phyloP scores from a whole-genome alignment of 2,329 filamentous ascomycete species.

The Colletotrichum liriopes region DNA sequence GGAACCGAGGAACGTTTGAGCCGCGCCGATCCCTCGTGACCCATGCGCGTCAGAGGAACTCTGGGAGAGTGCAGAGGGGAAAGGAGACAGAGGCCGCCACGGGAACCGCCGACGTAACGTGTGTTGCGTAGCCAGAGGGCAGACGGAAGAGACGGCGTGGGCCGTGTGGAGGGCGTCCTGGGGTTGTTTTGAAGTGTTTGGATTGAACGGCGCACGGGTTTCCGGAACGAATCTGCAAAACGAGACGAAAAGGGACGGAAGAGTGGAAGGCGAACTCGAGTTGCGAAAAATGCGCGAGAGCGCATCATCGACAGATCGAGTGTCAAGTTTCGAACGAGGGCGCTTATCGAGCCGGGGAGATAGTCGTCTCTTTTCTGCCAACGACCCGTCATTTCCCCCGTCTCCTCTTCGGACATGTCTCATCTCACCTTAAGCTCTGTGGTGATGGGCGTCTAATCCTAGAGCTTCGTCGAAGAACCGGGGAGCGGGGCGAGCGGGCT shows the following conservation, averaged over 20 bases:
- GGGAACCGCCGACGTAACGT: background rate
- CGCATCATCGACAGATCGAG: constrained; percentile 16
- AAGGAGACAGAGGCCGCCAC: background rate
- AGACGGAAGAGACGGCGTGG: background rate
- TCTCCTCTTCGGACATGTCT: constrained; percentile 12
- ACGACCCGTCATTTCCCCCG: background rate
- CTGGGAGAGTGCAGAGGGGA: background rate
- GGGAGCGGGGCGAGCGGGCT: background rate
- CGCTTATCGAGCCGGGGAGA: background rate
- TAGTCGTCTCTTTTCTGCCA: background rate
- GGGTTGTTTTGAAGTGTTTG: constrained; percentile 1
- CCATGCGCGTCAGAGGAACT: constrained; percentile 36
- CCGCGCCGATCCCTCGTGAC: constrained; percentile 29
- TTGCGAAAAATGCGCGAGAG: too few relatives aligned
- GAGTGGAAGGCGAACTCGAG: background rate
- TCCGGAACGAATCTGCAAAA: constrained; percentile 13
- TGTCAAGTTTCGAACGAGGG: constrained; percentile 16
- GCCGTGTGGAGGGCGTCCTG: constrained; percentile 7
- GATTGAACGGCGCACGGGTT: constrained; percentile 9
- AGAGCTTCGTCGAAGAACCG: constrained; percentile 1
- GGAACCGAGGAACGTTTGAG: constrained; percentile 28
- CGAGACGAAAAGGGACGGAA: constrained; percentile 1
- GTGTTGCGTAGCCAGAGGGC: background rate
- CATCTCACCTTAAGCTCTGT: constrained; percentile 28
- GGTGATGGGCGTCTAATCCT: constrained; percentile 25